These are phyloP conservation scores for Xanthoconium purpureum DNA, from an alignment of 768 basidiomycete genomes.

Conservation along the genomic window DNA sequence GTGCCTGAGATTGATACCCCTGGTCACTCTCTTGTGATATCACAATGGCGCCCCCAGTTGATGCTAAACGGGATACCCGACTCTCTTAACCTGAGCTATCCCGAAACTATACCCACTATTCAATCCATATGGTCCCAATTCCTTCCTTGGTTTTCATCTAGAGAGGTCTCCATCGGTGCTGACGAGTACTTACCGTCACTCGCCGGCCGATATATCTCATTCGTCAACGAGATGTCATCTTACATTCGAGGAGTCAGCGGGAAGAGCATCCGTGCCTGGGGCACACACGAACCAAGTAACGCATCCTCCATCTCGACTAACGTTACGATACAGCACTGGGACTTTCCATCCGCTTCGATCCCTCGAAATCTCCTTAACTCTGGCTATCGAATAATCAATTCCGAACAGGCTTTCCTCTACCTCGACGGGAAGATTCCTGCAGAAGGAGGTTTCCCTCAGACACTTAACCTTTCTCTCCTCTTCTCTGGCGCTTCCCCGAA, in stretches of 20 bases:
- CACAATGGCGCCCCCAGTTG: conserved; percentile 45
- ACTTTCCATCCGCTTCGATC: conserved; percentile 32
- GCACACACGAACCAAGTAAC: conserved; percentile 39
- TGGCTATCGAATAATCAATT: conserved; percentile 39
- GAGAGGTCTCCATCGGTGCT: conserved; percentile 45
- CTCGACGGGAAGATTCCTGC: conserved; percentile 36
- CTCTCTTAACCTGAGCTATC: conserved; percentile 38
- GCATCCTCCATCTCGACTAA: conserved; percentile 36
- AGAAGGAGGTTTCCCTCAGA: conserved; percentile 33
- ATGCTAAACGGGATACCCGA: conserved; percentile 36
- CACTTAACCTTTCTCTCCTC: conserved; percentile 29
- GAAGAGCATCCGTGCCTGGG: conserved; percentile 42
- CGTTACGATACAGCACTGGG: conserved; percentile 47
- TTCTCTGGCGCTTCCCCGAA: conserved; percentile 29
- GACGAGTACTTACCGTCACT: conserved; percentile 40
- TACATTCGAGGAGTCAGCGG: conserved; percentile 32
- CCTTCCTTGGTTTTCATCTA: conserved; percentile 38
- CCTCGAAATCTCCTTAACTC: conserved; percentile 33
- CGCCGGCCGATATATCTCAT: conserved; percentile 41
- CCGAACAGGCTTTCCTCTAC: conserved; percentile 36
- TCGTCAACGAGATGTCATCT: conserved; percentile 41
- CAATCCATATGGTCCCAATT: conserved; percentile 42
- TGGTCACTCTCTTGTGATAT: conserved; percentile 43
- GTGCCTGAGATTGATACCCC: conserved; percentile 45
- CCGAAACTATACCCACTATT: conserved; percentile 42